phyloP scores from a whole-genome alignment of 495 filamentous ascomycete genomes.

The Neurospora sp. region DNA sequence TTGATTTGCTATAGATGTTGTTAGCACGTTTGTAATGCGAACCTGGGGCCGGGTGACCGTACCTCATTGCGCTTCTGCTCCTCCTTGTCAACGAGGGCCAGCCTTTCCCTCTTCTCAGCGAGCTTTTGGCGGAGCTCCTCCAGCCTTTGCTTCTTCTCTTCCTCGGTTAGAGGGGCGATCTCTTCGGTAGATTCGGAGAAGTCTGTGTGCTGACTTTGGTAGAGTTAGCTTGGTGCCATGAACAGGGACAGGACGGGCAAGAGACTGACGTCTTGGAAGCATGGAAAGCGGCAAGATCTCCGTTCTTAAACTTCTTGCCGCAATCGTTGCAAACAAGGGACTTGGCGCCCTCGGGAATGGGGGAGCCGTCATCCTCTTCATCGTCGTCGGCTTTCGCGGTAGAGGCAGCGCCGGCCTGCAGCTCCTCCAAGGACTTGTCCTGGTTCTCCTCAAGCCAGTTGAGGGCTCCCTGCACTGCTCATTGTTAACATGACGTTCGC shows the following conservation, averaged over 20 bases:
- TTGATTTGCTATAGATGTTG: slow-evolving; percentile 59
- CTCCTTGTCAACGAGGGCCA: slow-evolving; percentile 65
- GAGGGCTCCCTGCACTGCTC: slow-evolving; percentile 72
- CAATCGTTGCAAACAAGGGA: slow-evolving; percentile 78
- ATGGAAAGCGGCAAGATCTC: slow-evolving; percentile 78
- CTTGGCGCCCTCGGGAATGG: slow-evolving; percentile 41
- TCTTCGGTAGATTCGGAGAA: slow-evolving; percentile 91
- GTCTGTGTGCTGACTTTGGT: slow-evolving; percentile 63
- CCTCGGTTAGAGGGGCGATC: slow-evolving; percentile 80
- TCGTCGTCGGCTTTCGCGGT: slow-evolving; percentile 12
- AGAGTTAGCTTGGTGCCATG: slow-evolving; percentile 2
- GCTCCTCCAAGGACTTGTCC: slow-evolving; percentile 70
- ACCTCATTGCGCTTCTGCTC: slow-evolving; percentile 88
- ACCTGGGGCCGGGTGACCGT: background rate
- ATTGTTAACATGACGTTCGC: slow-evolving; percentile 3
- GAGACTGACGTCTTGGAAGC: slow-evolving; percentile 64
- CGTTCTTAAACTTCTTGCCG: slow-evolving; percentile 76
- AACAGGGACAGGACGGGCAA: background rate
- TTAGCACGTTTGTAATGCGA: slow-evolving; percentile 4
- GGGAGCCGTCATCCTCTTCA: slow-evolving; percentile 41
- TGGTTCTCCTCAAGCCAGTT: slow-evolving; percentile 91
- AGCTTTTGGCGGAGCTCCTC: slow-evolving; percentile 63
- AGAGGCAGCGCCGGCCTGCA: slow-evolving; percentile 38
- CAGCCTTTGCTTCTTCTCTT: slow-evolving; percentile 75
- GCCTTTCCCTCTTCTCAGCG: slow-evolving; percentile 60